phyloP scores from a whole-genome alignment of 306 rosid genomes.

The Ceratonia siliqua region DNA sequence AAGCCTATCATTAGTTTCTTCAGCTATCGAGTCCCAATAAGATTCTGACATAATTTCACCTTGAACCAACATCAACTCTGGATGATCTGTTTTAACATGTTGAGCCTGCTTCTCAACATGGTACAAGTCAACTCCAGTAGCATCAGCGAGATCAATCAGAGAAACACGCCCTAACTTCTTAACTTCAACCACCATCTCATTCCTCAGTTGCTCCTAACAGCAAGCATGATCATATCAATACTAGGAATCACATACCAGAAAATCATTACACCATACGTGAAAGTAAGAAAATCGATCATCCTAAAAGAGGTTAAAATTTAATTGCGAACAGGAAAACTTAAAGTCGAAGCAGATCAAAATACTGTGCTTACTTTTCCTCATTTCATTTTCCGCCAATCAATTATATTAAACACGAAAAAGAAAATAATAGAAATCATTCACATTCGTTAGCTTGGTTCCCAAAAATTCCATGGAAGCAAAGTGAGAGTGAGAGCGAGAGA shows the following conservation, averaged over 20 bases:
- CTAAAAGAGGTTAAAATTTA: background rate
- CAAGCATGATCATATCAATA: background rate
- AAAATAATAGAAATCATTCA: background rate
- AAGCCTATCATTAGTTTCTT: conserved; percentile 92
- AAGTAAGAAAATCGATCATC: background rate
- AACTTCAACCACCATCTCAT: conserved; percentile 74
- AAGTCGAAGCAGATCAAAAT: background rate
- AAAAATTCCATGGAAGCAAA: background rate
- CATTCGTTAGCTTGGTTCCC: background rate
- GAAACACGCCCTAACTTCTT: conserved; percentile 76
- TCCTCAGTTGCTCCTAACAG: conserved; percentile 82
- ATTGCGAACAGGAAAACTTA: background rate
- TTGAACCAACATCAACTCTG: conserved; percentile 70
- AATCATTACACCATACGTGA: background rate
- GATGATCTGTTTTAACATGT: conserved; percentile 52
- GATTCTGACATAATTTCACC: conserved; percentile 85
- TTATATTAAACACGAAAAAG: background rate
- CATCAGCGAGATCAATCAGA: conserved; percentile 82
- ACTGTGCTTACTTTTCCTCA: background rate
- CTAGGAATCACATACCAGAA: background rate
- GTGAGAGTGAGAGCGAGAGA: background rate
- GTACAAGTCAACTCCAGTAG: conserved; percentile 82
- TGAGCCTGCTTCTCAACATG: conserved; percentile 88
- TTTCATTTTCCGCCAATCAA: background rate
- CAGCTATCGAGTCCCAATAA: conserved; percentile 87